Evolutionary conservation across 2,329 filamentous ascomycete species (phyloP), one percentile per base, ranked within the genome.

Genomic region (Elsinoe ampelina): DNA sequence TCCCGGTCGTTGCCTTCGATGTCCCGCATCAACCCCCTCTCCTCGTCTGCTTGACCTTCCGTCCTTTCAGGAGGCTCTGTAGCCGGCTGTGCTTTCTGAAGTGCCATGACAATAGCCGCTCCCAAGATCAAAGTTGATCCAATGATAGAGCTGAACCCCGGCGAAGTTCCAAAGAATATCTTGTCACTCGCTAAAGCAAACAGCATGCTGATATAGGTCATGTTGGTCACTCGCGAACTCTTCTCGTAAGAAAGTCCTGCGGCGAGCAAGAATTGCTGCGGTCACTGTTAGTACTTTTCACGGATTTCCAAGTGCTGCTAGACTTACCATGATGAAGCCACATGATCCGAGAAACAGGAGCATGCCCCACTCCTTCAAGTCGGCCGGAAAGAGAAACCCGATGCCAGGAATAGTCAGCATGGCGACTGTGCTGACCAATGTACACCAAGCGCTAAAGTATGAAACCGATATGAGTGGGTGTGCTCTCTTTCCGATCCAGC

Each of bases 381-480:
- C 77, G 0, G 68, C 70, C 0, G 83, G 83, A 1, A 84, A 67
- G 5, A 81, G 67, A 60, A 85, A 81, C 1, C 77, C 77, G 4
- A 84, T 75, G 6, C 72, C 73, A 2, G 82, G 81, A 2, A 85
- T 60, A 2, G 71, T 64, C 3, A 79, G 61, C 61, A 95, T 80
- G 30, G 80, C 80, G 1, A 81, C 63, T 1, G 78, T 67, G 42
- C 84, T 84, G 48, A 95, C 82, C 2, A 90, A 63, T 0, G 82
- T 85, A 63, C 85, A 87, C 73, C 81, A 85, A 0, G 76, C 73
- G 2, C 83, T 82, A 65, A 95, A 95, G 70, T 91, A 95, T 64
- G 89, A 95, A 57, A 95, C 88, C 1, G 82, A 86, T 58, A 95
- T 83, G n/a, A 95, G 75, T 0, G 90, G 82, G 66, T 95, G 89